A percentile compares a stretch with the other conserved stretches of the same genome.
These are phyloP conservation scores for Hamigera avellanea DNA, from an alignment of 495 filamentous ascomycete genomes.

Conservation along the genomic window DNA sequence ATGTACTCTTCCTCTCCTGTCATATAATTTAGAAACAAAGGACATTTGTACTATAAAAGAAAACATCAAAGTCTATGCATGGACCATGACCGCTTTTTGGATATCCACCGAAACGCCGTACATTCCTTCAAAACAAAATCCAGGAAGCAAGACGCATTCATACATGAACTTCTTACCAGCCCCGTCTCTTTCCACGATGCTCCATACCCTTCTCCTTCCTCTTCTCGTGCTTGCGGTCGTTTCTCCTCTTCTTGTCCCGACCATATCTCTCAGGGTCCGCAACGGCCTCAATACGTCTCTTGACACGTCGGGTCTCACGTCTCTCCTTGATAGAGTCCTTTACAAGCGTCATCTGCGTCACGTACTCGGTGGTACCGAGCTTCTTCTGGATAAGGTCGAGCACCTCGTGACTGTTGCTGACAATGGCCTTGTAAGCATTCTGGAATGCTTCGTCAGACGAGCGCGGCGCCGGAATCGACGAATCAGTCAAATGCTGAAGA, in stretches of 20 bases:
- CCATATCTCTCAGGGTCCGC: slow-evolving; percentile 66
- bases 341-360: slow-evolving; percentile 53
- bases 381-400: slow-evolving; percentile 69
- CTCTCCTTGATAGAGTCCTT: slow-evolving; percentile 54
- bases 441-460: slow-evolving; percentile 56
- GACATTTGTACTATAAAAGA: neutral
- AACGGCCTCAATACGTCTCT: slow-evolving; percentile 79
- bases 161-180: slow-evolving; percentile 34
- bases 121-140: too few species aligned
- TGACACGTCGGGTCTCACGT: slow-evolving; percentile 60
- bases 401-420: slow-evolving; percentile 56
- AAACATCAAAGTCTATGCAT: neutral
- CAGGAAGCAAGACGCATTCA: neutral
- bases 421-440: slow-evolving; percentile 52
- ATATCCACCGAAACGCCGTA: slow-evolving; percentile 2
- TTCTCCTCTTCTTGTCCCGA: slow-evolving; percentile 70
- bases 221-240: slow-evolving; percentile 72
- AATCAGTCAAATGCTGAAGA: slow-evolving; percentile 72
- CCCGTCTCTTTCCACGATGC: slow-evolving; percentile 58
- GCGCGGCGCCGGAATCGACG: slow-evolving; percentile 55
- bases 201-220: slow-evolving; percentile 64
- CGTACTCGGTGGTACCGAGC: slow-evolving; percentile 69
- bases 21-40: too few species aligned
- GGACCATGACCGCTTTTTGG: too few species aligned
- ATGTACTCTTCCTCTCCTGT: too few species aligned